Base-by-base conservation (phyloP, 2,329 filamentous ascomycete species). In the Xylaria polymorpha region DNA sequence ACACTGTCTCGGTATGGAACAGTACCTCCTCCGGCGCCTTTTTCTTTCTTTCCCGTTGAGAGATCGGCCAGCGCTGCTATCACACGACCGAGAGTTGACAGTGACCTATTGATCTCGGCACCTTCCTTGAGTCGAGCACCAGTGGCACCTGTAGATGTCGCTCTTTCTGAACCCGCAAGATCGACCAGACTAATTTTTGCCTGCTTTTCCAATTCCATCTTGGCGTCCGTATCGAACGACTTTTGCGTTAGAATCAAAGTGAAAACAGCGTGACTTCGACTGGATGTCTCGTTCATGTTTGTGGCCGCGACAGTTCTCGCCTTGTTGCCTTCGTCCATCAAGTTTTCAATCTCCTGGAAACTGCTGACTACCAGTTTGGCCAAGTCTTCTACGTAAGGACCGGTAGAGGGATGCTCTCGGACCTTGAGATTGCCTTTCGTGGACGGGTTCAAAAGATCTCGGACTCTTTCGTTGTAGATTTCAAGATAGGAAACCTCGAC, bases 271-370 rank as follows among this genome's bases (percentile, higher is more conserved):
- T 99, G 96, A 79, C 95, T 98, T 85, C 96, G 91, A 87, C 94
- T 97, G 69, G 94, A 98, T 0, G 97, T 99, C 82, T 98, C 96
- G 85, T 99, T 99, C 96, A 99, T 99, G 87, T 98, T 99, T 46
- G 96, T 99, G 8, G 96, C 96, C 3, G 96, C 96, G 46, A 99
- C 96, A 0, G 96, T 99, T 85, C 96, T 88, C 41, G 96, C 96
- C 83, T 99, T 99, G 85, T 99, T 99, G 77, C 96, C 96, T 82
- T 98, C 95, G 79, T 99, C 96, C 96, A 99, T 99, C 76, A 99
- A 84, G 78, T 98, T 91, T 78, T 99, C 96, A 74, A 99, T 98
- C 79, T 99, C 97, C 64, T 91, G 87, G 79, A 99, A 98, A 69
- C 94, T 95, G 74, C 94, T 90, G 48, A 99, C 96, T 1, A 96